Percentiles rank a stretch among this genome's conserved stretches.
Evolutionary conservation across 495 filamentous ascomycete species (phyloP).

Genomic region (Trichoderma gamsii): DNA sequence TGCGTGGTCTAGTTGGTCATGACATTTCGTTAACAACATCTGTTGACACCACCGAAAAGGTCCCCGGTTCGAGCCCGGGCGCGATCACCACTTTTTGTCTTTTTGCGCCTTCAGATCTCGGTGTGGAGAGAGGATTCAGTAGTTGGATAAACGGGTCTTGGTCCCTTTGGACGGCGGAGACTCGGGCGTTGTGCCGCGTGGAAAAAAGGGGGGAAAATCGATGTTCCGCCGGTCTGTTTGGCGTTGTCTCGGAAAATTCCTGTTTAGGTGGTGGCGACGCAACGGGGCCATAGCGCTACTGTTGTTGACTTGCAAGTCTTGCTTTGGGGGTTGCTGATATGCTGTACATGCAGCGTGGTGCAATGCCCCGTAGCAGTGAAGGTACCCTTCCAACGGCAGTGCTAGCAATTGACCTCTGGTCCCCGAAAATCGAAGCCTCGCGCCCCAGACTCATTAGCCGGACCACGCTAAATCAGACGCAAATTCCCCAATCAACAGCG

Average conservation of each 20-base stretch:
- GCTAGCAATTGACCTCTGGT: neutral
- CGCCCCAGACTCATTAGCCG: neutral
- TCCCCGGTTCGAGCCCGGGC: conserved; percentile 14
- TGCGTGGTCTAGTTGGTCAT: conserved; percentile 14
- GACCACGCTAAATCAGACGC: neutral
- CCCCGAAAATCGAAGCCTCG: neutral
- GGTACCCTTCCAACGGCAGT: neutral
- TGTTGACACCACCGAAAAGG: conserved; percentile 12
- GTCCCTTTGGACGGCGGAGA: neutral
- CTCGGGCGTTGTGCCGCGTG: neutral
- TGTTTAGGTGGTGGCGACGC: neutral
- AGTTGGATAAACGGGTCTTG: neutral
- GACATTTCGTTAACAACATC: conserved; percentile 13
- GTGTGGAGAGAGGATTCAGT: neutral
- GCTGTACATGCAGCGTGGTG: neutral
- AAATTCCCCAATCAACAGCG: conserved; percentile 7
- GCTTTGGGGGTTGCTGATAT: neutral
- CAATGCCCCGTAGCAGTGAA: neutral
- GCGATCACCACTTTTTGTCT: conserved; percentile 8
- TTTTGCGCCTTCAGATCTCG: neutral
- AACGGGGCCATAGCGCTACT: neutral
- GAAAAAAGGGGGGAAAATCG: neutral
- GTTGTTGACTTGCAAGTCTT: neutral
- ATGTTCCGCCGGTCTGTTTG: conserved; percentile 1
- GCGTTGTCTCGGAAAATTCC: neutral